A percentile compares a stretch with the other conserved stretches of the same genome.
Evolutionary conservation across 2,329 filamentous ascomycete genomes (phyloP).

Genomic region (Ophiostoma populinum): DNA sequence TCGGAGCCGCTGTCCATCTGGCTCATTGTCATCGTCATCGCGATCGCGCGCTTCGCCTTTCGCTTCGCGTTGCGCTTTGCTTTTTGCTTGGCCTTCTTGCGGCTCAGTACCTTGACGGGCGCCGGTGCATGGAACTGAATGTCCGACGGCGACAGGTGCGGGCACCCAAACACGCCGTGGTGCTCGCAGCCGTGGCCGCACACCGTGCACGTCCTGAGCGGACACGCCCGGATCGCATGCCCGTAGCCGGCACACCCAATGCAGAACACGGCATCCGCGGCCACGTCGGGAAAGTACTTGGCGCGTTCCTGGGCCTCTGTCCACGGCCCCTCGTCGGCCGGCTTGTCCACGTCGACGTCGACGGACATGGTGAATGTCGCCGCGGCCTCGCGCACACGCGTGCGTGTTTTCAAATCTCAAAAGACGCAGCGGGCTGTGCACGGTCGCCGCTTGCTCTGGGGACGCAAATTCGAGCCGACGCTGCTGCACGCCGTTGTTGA

Average conservation of each 20-base stretch:
- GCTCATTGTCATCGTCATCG: neutral
- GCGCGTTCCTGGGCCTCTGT: no score
- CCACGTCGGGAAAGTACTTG: constrained; percentile 36
- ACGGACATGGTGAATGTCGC: no score
- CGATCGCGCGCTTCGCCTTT: neutral
- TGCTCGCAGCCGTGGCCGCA: constrained; percentile 23
- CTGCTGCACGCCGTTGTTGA: no score
- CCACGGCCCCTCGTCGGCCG: no score
- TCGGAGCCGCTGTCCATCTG: no score
- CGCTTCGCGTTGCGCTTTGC: neutral
- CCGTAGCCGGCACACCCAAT: constrained; percentile 31
- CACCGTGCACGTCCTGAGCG: constrained; percentile 27
- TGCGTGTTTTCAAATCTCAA: no score
- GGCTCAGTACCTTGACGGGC: neutral
- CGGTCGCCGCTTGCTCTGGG: no score
- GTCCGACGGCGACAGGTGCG: constrained; percentile 16
- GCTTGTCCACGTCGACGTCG: no score
- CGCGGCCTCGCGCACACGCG: no score
- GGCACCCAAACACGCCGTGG: constrained; percentile 35
- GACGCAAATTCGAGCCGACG: no score
- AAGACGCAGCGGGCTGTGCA: no score
- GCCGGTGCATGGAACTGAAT: neutral
- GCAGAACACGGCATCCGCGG: constrained; percentile 27
- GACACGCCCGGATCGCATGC: constrained; percentile 29
- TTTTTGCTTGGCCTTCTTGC: neutral